Evolutionary conservation across 2,329 filamentous ascomycete species (phyloP), one percentile per base, ranked within the genome.

Genomic region (Penicillium sp.): DNA sequence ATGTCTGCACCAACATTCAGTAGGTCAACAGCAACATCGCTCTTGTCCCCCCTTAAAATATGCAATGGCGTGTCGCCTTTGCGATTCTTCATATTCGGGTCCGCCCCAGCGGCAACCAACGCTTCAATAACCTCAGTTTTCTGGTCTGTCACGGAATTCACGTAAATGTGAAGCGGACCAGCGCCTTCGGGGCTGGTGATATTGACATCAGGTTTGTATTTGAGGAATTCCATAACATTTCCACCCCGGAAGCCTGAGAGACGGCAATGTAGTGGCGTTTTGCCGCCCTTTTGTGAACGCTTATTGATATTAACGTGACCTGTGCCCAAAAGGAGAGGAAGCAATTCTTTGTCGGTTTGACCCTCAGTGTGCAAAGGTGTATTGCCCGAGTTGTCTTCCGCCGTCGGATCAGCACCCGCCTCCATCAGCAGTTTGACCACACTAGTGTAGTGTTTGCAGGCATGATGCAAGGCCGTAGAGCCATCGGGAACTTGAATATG

Each of bases 31-130:
- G 25, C 30, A 18, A 24, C 27, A 6, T 6, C 2, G 14, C 8
- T 11, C 3, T 14, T 14, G 1, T 33, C 10, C 5, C 5, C 1
- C 2, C 6, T 4, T 13, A 35, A 9, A 4, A 22, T 2, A 31
- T 56, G 54, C 39, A 56, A 39, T 5, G 54, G 48, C 0, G 46
- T 44, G 20, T 51, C 35, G 2, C 54, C 54, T 13, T 40, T 18
- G 24, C 31, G 8, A 14, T 51, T 51, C 28, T 44, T 33, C 8
- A 49, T 18, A 25, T 51, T 54, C 9, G 46, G 53, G 43, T 56
- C 30, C 5, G 51, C 51, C 14, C 51, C 50, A 20, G 46, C 43
- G 5, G 46, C 43, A 10, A 55, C 6, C 9, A 55, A 46, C 1
- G 39, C 46, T 16, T 55, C 42, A 28, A 55, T n/a, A 18, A 53